Conservation (phyloP, 1,284 basidiomycete genomes). For the Golubevia pallescens region DNA sequence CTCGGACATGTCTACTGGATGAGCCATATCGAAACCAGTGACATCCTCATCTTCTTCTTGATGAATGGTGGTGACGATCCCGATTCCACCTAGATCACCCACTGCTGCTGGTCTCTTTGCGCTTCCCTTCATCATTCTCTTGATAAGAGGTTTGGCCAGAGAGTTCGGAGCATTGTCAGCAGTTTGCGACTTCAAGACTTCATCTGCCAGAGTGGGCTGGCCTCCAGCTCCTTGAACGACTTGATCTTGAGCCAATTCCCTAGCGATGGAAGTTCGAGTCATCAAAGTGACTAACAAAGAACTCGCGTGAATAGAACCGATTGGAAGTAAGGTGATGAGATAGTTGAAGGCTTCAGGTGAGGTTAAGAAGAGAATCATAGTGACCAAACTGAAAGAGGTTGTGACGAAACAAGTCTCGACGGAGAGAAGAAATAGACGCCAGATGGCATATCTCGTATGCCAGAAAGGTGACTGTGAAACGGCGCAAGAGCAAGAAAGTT, state of each 20-base stretch:
- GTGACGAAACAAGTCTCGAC: conserved; percentile 12
- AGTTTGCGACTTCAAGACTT: background rate
- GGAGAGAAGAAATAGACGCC: conserved; percentile 10
- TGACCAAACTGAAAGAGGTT: conserved; percentile 2
- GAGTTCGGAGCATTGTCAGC: background rate
- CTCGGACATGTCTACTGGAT: too few species aligned
- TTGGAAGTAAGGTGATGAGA: conserved; percentile 8
- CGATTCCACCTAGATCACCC: too few species aligned
- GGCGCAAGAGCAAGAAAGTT: too few species aligned
- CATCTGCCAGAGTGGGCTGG: background rate
- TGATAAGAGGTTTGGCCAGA: conserved; percentile 8
- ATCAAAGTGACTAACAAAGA: conserved; percentile 12
- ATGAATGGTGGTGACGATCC: too few species aligned
- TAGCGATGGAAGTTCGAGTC: conserved; percentile 8
- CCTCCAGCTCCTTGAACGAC: too few species aligned
- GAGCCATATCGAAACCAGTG: too few species aligned
- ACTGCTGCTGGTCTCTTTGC: too few species aligned
- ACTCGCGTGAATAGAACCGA: conserved; percentile 3
- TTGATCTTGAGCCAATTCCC: conserved; percentile 8
- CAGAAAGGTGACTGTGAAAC: conserved; percentile 1
- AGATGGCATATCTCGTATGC: conserved; percentile 10
- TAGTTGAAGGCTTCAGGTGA: conserved; percentile 5
- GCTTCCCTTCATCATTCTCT: conserved; percentile 7
- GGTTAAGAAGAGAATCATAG: conserved; percentile 13
- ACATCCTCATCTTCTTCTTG: too few species aligned